phyloP scores from a whole-genome alignment of 2,329 filamentous ascomycete species.

The Alternaria metachromatica region DNA sequence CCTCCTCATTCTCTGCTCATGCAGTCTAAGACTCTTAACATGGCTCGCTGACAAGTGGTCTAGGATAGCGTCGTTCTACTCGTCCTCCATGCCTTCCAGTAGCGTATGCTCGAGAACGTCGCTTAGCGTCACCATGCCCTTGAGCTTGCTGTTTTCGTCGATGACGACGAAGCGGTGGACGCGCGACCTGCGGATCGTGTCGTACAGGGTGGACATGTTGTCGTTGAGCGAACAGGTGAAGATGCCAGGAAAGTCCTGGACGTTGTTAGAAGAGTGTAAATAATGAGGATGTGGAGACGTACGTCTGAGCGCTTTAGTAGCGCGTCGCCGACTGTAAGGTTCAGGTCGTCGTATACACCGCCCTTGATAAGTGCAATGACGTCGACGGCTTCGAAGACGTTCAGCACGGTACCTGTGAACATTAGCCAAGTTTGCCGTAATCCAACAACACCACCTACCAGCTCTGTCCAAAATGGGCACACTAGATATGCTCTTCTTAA shows the following conservation, averaged over 20 bases:
- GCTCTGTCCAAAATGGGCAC: slow-evolving; percentile 89
- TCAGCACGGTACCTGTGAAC: slow-evolving; percentile 71
- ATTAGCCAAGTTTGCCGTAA: slow-evolving; percentile 4
- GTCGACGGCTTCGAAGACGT: slow-evolving; percentile 97
- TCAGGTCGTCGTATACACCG: slow-evolving; percentile 88
- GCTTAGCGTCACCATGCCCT: slow-evolving; percentile 89
- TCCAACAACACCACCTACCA: slow-evolving; percentile 48
- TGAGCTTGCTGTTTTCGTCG: slow-evolving; percentile 84
- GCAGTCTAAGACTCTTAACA: not conserved
- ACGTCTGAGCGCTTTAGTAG: slow-evolving; percentile 82
- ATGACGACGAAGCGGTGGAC: slow-evolving; percentile 94
- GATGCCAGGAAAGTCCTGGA: slow-evolving; percentile 89
- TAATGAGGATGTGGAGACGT: slow-evolving; percentile 31
- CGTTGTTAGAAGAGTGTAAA: slow-evolving; percentile 20
- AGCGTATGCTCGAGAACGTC: slow-evolving; percentile 97
- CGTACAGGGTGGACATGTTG: slow-evolving; percentile 92
- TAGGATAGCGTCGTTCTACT: slow-evolving; percentile 20
- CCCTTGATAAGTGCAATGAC: slow-evolving; percentile 96
- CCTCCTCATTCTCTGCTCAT: not conserved
- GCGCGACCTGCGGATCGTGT: slow-evolving; percentile 92
- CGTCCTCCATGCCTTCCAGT: slow-evolving; percentile 72
- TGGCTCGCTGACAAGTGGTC: slow-evolving; percentile 7
- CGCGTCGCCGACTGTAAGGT: slow-evolving; percentile 85
- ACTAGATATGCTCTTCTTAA: slow-evolving; percentile 90
- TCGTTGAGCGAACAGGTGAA: slow-evolving; percentile 95